Percentiles rank a stretch among this genome's conserved stretches.
Evolutionary conservation across 768 basidiomycete species (phyloP).

Genomic region (Suillus plorans): DNA sequence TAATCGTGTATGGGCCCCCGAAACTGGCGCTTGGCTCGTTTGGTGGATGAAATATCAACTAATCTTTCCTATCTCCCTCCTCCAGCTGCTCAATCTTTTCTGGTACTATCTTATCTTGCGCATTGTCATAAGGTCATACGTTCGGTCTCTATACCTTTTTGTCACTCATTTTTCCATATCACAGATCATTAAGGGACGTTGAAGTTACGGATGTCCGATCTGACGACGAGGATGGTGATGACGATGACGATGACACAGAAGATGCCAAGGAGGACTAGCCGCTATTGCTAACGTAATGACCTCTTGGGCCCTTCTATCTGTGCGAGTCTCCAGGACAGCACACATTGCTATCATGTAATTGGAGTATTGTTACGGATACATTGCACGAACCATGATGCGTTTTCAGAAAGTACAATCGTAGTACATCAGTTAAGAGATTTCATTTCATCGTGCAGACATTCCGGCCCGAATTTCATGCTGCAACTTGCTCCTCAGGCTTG

Average conservation of each 20-base stretch:
- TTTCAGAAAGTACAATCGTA: background rate
- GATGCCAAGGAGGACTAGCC: slow-evolving; percentile 32
- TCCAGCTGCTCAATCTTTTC: slow-evolving; percentile 87
- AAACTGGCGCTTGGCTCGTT: slow-evolving; percentile 66
- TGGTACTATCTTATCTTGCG: slow-evolving; percentile 89
- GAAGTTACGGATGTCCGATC: slow-evolving; percentile 72
- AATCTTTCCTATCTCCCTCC: slow-evolving; percentile 66
- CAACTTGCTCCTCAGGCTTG: slow-evolving; percentile 5
- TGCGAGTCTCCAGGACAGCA: background rate
- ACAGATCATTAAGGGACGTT: slow-evolving; percentile 53
- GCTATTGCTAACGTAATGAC: background rate
- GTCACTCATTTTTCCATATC: slow-evolving; percentile 10
- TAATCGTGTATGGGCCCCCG: slow-evolving; percentile 56
- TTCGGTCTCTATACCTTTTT: background rate
- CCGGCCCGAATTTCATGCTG: slow-evolving; percentile 6
- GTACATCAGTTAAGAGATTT: background rate
- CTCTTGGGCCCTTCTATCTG: background rate
- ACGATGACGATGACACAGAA: slow-evolving; percentile 27
- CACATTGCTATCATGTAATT: slow-evolving; percentile 10
- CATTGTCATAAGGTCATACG: slow-evolving; percentile 66
- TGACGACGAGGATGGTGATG: slow-evolving; percentile 64
- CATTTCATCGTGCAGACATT: slow-evolving; percentile 8
- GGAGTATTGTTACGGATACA: background rate
- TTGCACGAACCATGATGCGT: slow-evolving; percentile 5
- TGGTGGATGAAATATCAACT: slow-evolving; percentile 85